Conservation (phyloP, 176 grass and related monocot species). For the Oryza glumipatula region DNA sequence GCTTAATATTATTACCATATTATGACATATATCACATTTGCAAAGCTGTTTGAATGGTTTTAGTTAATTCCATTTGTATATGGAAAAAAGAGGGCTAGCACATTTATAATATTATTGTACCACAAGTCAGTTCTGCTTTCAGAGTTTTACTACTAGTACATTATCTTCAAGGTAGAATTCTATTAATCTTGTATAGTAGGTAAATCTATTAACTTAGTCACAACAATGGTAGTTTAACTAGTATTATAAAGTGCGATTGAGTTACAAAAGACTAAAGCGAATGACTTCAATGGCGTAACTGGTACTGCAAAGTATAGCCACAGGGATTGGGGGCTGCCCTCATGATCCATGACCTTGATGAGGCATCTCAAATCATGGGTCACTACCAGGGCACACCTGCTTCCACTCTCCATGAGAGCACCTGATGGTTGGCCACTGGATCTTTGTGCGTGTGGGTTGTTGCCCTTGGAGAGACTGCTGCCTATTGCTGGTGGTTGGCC, state of each 20-base stretch:
- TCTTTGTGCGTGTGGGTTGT: not conserved
- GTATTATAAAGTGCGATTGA: not conserved
- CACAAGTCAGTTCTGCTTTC: not conserved
- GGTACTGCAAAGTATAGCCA: not conserved
- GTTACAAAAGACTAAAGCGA: not conserved
- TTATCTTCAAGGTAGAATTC: not conserved
- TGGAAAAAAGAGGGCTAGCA: not conserved
- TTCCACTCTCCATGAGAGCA: not conserved
- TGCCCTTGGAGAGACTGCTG: not conserved
- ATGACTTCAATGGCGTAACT: not conserved
- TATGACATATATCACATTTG: not conserved
- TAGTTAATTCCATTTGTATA: constrained; percentile 1
- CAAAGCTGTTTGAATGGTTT: not conserved
- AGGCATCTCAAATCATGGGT: not conserved
- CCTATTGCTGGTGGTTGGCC: not conserved
- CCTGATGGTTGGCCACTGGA: not conserved
- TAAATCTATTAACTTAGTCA: not conserved
- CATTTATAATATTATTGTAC: not conserved
- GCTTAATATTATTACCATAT: not conserved
- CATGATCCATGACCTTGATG: not conserved
- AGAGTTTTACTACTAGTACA: not conserved
- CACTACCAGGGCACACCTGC: not conserved
- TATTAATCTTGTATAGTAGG: not conserved
- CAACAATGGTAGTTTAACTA: not conserved
- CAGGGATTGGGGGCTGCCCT: not conserved